phyloP scores from a whole-genome alignment of 2,329 filamentous ascomycete genomes.

The Arachnomyces sp. region DNA sequence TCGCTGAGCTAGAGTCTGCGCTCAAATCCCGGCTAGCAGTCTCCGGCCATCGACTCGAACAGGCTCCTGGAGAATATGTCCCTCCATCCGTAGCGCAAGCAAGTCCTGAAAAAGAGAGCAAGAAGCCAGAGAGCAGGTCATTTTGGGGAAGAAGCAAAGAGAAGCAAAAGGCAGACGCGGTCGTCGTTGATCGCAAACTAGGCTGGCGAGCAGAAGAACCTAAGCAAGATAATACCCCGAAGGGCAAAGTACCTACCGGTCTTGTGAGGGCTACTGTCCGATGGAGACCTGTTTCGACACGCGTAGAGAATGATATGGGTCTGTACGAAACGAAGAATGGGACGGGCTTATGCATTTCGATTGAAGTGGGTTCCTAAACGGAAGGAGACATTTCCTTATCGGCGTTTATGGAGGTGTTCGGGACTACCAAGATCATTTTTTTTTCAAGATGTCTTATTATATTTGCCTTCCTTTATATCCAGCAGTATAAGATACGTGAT shows the following conservation, averaged over 20 bases:
- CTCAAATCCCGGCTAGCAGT: slow-evolving; percentile 23
- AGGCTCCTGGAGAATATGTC: slow-evolving; percentile 5
- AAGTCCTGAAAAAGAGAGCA: background rate
- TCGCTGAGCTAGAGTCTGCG: slow-evolving; percentile 32
- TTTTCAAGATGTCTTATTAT: too few relatives aligned
- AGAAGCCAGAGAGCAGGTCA: slow-evolving; percentile 9
- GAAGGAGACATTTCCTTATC: too few relatives aligned
- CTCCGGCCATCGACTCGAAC: slow-evolving; percentile 15
- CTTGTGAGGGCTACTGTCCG: slow-evolving; percentile 25
- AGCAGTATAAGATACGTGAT: too few relatives aligned
- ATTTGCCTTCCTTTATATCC: too few relatives aligned
- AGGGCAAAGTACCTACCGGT: slow-evolving; percentile 13
- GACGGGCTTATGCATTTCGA: slow-evolving; percentile 24
- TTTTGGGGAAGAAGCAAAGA: slow-evolving; percentile 13
- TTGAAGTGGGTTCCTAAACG: slow-evolving; percentile 22
- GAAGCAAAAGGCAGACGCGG: slow-evolving; percentile 7
- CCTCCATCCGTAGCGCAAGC: slow-evolving; percentile 1
- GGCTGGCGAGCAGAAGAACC: slow-evolving; percentile 22
- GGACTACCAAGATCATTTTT: background rate
- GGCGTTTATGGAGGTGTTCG: too few relatives aligned
- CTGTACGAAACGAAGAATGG: slow-evolving; percentile 36
- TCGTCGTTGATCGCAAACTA: slow-evolving; percentile 20
- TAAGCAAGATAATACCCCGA: slow-evolving; percentile 7
- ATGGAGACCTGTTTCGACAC: slow-evolving; percentile 33
- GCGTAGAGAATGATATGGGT: slow-evolving; percentile 38